Evolutionary conservation across 768 basidiomycete species (phyloP), one percentile per base, ranked within the genome.

Genomic region (Psilocybe tampanensis): DNA sequence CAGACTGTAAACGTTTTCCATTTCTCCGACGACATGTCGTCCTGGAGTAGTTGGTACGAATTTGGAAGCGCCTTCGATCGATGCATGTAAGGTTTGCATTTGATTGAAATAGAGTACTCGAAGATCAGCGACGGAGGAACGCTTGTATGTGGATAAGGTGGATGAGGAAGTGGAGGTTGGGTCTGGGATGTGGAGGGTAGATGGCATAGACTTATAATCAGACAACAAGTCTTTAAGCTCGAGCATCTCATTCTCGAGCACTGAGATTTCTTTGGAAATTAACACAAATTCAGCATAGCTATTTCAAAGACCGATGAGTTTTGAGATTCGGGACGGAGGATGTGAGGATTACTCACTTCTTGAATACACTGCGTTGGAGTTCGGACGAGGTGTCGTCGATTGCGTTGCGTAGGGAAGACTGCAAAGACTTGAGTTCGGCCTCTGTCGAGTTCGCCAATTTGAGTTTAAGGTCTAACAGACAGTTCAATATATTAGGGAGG

Each of bases 231-330:
- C 94, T 71, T 97, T 98, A 70, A 99, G 85, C 67, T 98, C 95
- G 26, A 98, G 82, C 90, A 98, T 92, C 71, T 98, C 95, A 67
- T 95, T 95, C 76, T 99, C 97, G 23, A 99, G 84, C 1, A 92
- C 89, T 23, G 91, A 89, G 52, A 99, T 96, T 74, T 98, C 97
- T 68, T 98, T 98, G 3, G 97, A 97, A 19, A 99, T 92, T 54
- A 90, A 80, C 23, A 99, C 92, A 68, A 98, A 98, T 70, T 98
- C 94, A 44, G 95, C 92, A 68, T 98, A 98, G 74, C 96, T 98
- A 65, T 19, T 42, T 24, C 26, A 19, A 45, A 52, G 43, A 55
- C 44, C 58, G 19, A 64, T 47, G 52, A 23, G 26, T 42, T 44
- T n/a, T 9, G 33, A 7, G 26, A 9, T 43, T n/a, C 45, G n/a